Base-by-base conservation (phyloP, 2,329 filamentous ascomycete species). In the Colletotrichum gloeosporioides region DNA sequence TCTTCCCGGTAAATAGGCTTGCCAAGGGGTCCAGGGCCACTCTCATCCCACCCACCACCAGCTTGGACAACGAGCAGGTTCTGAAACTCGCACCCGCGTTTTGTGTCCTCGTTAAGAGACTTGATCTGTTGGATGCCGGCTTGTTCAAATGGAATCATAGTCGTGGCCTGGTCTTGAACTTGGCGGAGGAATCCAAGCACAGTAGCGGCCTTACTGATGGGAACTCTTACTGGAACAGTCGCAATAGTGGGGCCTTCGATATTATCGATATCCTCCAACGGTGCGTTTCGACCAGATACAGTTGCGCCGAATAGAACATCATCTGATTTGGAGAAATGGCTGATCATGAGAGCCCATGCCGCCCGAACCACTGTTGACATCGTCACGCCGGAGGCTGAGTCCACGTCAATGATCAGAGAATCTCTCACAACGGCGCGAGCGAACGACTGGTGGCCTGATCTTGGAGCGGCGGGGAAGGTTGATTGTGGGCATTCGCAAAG, bases 261-360 rank as follows among this genome's bases (percentile, higher is more conserved):
- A 2, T 77, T 71, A 8, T 80, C 79, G 1, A 85, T 78, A 9
- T 80, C 81, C 3, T 63, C 39, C 3, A 85, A 69, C 2, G 79
- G 75, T 4, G 81, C 79, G 9, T 81, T 77, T 2, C 83, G 80
- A 12, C 84, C 83, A 2, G 81, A 81, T 2, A 82, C 70, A 1
- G 80, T 80, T 8, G 77, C 78, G 2, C 81, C 82, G 53, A 83
- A 87, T 1, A 79, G 36, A 0, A 83, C 74, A 8, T 76, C 69
- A 9, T 71, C 25, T 0, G 77, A 83, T 73, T 49, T 81, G 77
- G 85, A 81, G 65, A 87, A 86, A 3, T 84, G 77, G 0, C 83
- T 82, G 3, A 85, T 81, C 6, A 87, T 80, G 8, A 89, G 69
- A 3, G 80, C 71, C 79, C 80, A 81, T 4, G 82, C 80, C 1